Conservation (phyloP, 208 protist genomes). For the Trichomonas tenax region DNA sequence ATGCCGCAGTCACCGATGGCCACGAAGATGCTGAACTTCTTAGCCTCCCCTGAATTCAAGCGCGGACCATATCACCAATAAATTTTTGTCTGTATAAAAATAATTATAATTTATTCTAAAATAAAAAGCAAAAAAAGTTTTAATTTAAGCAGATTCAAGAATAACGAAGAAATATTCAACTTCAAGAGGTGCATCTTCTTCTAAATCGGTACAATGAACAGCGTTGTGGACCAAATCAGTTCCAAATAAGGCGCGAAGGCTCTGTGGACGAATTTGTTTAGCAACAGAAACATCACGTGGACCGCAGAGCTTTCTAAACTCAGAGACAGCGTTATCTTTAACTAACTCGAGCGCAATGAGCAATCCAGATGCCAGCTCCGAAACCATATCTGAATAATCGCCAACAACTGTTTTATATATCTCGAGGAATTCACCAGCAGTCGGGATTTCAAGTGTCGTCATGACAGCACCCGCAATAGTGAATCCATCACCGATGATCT, state of each 20-base stretch:
- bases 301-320: not conserved
- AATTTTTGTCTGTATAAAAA: too few species aligned
- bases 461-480: not conserved
- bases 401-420: not conserved
- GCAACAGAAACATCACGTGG: not conserved
- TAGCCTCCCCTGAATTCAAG: not conserved
- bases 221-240: conserved; percentile 1
- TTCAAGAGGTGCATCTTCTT: conserved; percentile 18
- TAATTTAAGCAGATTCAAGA: not conserved
- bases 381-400: not conserved
- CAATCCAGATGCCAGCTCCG: not conserved
- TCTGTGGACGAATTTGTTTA: not conserved
- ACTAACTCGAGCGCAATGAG: not conserved
- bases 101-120: not conserved
- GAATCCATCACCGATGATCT: not conserved
- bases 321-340: not conserved
- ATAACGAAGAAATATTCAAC: conserved; percentile 8
- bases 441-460: not conserved
- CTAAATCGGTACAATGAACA: conserved; percentile 15
- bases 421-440: not conserved
- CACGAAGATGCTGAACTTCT: not conserved
- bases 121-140: not conserved
- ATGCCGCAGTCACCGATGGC: not conserved
- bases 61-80: not conserved
- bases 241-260: not conserved